Percentiles rank a stretch among this genome's conserved stretches.
Conservation (phyloP, 805 yeast species). For the Ogataea corticis region DNA sequence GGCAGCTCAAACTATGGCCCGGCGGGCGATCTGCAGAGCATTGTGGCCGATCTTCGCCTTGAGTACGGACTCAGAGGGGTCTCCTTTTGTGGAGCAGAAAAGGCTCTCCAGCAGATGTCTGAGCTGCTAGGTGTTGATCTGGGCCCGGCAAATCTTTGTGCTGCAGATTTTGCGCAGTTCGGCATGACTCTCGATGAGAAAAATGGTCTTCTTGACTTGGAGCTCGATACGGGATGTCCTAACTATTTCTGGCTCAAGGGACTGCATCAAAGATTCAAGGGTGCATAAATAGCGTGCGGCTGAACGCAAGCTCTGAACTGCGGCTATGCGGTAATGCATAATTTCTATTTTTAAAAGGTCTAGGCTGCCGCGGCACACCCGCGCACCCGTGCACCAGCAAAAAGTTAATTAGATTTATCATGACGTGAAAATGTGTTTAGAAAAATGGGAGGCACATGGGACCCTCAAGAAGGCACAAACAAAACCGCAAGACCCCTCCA, state of each 20-base stretch:
- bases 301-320: neutral
- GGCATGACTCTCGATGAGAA: neutral
- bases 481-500: neutral
- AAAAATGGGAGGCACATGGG: neutral
- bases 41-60: slow-evolving; percentile 2
- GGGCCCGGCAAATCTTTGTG: neutral
- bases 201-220: too few relatives aligned
- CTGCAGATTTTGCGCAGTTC: neutral
- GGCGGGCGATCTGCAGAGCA: slow-evolving; percentile 5
- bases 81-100: neutral
- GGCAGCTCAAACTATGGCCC: neutral
- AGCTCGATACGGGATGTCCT: neutral
- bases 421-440: neutral
- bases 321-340: neutral
- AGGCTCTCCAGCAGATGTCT: neutral
- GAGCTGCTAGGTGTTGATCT: neutral
- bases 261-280: too few relatives aligned
- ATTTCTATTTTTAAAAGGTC: slow-evolving; percentile 4
- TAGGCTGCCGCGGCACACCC: slow-evolving; percentile 1
- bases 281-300: neutral
- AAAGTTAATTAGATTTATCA: neutral
- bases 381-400: slow-evolving; percentile 1
- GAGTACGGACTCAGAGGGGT: neutral
- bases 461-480: neutral
- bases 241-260: too few relatives aligned